Percentiles rank a stretch among this genome's conserved stretches.
Conservation (phyloP, 805 yeast species). For the Kuraishia hungarica region DNA sequence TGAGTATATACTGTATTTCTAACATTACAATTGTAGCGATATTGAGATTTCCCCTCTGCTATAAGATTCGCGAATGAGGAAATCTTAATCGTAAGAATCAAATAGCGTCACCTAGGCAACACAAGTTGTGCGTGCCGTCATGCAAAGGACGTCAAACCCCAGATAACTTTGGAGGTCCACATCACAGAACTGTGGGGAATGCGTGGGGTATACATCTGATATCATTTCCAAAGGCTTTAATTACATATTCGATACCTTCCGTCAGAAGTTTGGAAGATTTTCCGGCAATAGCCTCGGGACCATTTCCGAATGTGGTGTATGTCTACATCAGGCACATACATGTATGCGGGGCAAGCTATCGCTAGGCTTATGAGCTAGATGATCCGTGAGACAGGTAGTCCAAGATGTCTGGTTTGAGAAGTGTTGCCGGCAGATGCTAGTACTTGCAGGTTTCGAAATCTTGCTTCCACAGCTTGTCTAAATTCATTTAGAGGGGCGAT, state of each 20-base stretch:
- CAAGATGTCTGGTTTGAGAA: neutral
- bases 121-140: neutral
- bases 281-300: neutral
- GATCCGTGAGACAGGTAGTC: neutral
- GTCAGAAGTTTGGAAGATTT: neutral
- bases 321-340: neutral
- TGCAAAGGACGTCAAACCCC: neutral
- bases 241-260: neutral
- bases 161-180: neutral
- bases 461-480: neutral
- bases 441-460: neutral
- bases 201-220: neutral
- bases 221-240: neutral
- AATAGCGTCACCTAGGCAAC: neutral
- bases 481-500: neutral
- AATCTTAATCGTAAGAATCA: neutral
- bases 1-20: neutral
- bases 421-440: neutral
- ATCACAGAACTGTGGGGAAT: neutral
- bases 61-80: neutral
- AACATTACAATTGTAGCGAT: neutral
- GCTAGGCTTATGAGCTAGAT: neutral
- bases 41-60: neutral
- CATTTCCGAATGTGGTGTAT: neutral
- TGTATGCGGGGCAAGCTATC: neutral